Evolutionary conservation across 2,329 filamentous ascomycete species (phyloP).

Genomic region (Colletotrichum chrysophilum): DNA sequence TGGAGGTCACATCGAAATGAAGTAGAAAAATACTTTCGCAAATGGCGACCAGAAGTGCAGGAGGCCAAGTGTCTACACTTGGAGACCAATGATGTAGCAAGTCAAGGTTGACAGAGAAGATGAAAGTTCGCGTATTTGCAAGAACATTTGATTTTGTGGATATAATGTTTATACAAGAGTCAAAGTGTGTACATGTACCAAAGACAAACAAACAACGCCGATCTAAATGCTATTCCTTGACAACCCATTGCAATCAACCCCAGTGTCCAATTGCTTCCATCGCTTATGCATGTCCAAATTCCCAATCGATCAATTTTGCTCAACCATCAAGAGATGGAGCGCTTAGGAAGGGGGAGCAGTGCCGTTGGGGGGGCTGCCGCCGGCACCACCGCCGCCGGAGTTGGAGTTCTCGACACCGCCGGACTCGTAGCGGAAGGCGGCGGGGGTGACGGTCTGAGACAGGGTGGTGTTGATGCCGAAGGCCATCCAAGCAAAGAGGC

Average conservation of each 20-base stretch:
- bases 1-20: not conserved
- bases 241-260: not conserved
- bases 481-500: constrained; percentile 59
- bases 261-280: not conserved
- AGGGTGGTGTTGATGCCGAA: constrained; percentile 49
- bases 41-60: not conserved
- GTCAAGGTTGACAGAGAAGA: not conserved
- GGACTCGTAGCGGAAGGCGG: constrained; percentile 33
- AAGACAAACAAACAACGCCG: not conserved
- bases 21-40: not conserved
- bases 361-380: constrained; percentile 13
- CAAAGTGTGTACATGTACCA: not conserved
- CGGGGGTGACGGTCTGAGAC: constrained; percentile 29
- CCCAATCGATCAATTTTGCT: not conserved
- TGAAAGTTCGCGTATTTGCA: not conserved
- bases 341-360: constrained; percentile 4
- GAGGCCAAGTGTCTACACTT: not conserved
- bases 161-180: not conserved
- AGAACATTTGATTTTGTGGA: not conserved
- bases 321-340: not conserved
- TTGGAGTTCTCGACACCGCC: constrained; percentile 36
- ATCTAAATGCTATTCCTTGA: not conserved
- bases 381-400: constrained; percentile 21
- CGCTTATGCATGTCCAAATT: not conserved
- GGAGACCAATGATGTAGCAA: not conserved